Evolutionary conservation across 2,329 filamentous ascomycete genomes (phyloP).

Genomic region (Fusarium keratoplasticum): DNA sequence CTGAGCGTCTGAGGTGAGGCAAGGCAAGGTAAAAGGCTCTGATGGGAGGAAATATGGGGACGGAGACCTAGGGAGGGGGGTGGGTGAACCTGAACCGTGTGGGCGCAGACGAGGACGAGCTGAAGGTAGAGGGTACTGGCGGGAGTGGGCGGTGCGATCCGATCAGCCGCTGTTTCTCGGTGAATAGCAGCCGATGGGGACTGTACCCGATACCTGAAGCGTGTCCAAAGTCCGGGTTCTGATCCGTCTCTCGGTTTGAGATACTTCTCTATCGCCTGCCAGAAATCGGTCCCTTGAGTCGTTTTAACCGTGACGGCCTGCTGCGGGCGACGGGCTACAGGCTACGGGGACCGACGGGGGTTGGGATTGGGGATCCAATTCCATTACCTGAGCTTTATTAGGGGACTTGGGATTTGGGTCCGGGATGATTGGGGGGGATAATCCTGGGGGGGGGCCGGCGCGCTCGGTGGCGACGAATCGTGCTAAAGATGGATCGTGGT

Average conservation of each 20-base stretch:
- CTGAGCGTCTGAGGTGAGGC: conserved; percentile 39
- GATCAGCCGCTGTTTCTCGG: conserved; percentile 14
- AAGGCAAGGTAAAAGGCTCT: conserved; percentile 36
- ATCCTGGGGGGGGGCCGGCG: neutral
- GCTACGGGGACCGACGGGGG: conserved; percentile 15
- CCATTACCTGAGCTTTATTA: conserved; percentile 26
- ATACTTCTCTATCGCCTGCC: neutral
- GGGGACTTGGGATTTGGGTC: conserved; percentile 8
- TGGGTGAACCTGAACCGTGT: neutral
- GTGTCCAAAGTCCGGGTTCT: conserved; percentile 10
- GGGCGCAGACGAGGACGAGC: conserved; percentile 1
- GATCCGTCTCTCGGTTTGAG: conserved; percentile 29
- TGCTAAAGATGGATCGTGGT: conserved; percentile 10
- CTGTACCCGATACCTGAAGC: conserved; percentile 19
- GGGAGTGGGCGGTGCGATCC: conserved; percentile 15
- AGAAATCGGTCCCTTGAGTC: neutral
- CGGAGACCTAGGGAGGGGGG: conserved; percentile 4
- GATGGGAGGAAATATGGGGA: conserved; percentile 28
- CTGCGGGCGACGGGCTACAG: conserved; percentile 12
- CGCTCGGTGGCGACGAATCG: conserved; percentile 19
- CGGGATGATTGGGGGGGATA: conserved; percentile 20
- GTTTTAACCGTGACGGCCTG: conserved; percentile 1
- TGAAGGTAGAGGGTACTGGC: conserved; percentile 27
- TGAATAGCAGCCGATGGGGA: conserved; percentile 3
- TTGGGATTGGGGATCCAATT: conserved; percentile 27